These are phyloP conservation scores for Ceratobasidium sp. DNA, from an alignment of 1,284 basidiomycete genomes.

Conservation along the genomic window DNA sequence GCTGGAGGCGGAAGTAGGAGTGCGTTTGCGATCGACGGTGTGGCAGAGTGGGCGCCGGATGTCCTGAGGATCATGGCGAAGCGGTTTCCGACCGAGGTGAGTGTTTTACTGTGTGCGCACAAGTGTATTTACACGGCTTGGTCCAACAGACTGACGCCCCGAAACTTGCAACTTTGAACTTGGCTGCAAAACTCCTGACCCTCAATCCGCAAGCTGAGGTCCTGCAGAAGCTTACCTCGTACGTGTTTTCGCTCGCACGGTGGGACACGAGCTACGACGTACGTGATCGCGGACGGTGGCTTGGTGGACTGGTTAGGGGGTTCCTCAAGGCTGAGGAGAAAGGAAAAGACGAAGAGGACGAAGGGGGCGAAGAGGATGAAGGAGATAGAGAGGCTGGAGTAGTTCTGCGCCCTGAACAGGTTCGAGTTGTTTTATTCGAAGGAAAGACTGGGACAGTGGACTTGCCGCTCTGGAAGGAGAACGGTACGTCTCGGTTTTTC, in stretches of 20 bases:
- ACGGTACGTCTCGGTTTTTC: slow-evolving; percentile 54
- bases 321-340: slow-evolving; percentile 57
- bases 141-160: slow-evolving; percentile 65
- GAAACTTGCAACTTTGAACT: slow-evolving; percentile 82
- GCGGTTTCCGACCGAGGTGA: slow-evolving; percentile 76
- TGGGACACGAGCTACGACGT: slow-evolving; percentile 91
- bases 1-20: slow-evolving; percentile 52
- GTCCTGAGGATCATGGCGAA: slow-evolving; percentile 80
- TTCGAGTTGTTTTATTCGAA: slow-evolving; percentile 60
- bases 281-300: slow-evolving; percentile 84
- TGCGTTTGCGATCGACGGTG: slow-evolving; percentile 53
- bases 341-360: slow-evolving; percentile 49
- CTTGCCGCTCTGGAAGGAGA: slow-evolving; percentile 47
- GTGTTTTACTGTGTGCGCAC: slow-evolving; percentile 26
- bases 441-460: slow-evolving; percentile 61
- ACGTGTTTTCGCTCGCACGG: slow-evolving; percentile 84
- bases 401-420: slow-evolving; percentile 72
- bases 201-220: slow-evolving; percentile 67
- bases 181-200: slow-evolving; percentile 85
- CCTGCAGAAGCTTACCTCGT: slow-evolving; percentile 65
- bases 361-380: slow-evolving; percentile 45
- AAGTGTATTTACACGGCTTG: neutral
- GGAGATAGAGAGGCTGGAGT: slow-evolving; percentile 71
- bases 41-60: slow-evolving; percentile 83
- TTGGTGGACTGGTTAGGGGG: slow-evolving; percentile 75